Conservation (phyloP, 495 filamentous ascomycete species). For the Aspergillus campestris region DNA sequence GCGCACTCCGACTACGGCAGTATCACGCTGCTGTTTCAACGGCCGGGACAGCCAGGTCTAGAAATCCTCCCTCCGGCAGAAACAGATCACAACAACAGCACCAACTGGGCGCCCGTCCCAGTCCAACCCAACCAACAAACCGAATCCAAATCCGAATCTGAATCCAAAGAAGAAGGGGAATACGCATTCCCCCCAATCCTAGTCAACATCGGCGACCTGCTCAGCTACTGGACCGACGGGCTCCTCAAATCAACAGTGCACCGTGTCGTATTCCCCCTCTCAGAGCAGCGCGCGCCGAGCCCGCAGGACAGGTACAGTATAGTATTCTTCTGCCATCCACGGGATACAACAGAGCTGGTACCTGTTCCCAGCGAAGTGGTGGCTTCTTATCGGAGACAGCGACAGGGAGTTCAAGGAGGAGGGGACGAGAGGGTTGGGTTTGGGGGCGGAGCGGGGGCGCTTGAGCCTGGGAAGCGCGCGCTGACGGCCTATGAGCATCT, state of each 20-base stretch:
- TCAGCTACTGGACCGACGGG: conserved; percentile 87
- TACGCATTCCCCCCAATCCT: conserved; percentile 67
- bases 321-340: conserved; percentile 87
- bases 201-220: conserved; percentile 86
- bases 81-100: not conserved
- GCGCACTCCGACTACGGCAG: conserved; percentile 62
- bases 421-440: conserved; percentile 29
- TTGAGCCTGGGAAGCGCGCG: conserved; percentile 44
- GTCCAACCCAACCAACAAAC: conserved; percentile 15
- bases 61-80: conserved; percentile 61
- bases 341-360: conserved; percentile 58
- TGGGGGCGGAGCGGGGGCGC: conserved; percentile 29
- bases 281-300: conserved; percentile 29
- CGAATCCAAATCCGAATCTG: conserved; percentile 1
- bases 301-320: conserved; percentile 76
- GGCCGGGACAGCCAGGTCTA: conserved; percentile 72
- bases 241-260: conserved; percentile 80
- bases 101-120: conserved; percentile 1
- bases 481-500: conserved; percentile 84
- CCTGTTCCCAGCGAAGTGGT: conserved; percentile 66
- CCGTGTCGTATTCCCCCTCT: conserved; percentile 68
- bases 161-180: conserved; percentile 13
- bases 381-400: conserved; percentile 25
- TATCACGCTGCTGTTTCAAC: conserved; percentile 68
- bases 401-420: conserved; percentile 9